Evolutionary conservation across 2,329 filamentous ascomycete genomes (phyloP), one percentile per base, ranked within the genome.

Genomic region (Leptoxyphium fumago): DNA sequence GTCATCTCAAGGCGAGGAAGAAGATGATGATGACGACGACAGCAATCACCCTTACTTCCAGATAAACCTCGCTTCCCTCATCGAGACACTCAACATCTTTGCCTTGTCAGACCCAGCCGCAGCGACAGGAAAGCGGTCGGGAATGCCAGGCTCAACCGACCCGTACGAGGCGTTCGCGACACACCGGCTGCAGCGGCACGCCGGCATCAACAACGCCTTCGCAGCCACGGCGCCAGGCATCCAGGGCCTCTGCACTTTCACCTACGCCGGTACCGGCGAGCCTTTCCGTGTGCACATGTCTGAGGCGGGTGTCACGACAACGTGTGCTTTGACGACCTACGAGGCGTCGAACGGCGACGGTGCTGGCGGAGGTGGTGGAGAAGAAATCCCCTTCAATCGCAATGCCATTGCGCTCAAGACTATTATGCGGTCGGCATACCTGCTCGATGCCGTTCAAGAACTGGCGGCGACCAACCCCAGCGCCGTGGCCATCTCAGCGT

Each of bases 41-140:
- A 48, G 60, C 14, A 59, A 69, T 3, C 71, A 76, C 28, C 80
- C 84, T 7, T 76, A 74, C 42, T 98, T 98, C 59, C 82, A 93
- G 59, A 81, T 96, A 50, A 91, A 87, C 2, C 75, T 98, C 8
- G 73, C 81, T 4, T 84, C 89, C 14, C 74, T 98, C 2, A 76
- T 98, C 43, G 91, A 96, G 65, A 94, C 89, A 0, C 73, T 98
- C 7, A 89, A 95, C 57, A 96, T 98, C 41, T 94, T 98, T 57
- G 86, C 86, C 41, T 76, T 88, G 41, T 67, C 65, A 17, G 67
- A 69, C 46, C 64, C 67, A 7, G 54, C 50, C 45, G 52, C 52
- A 15, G 41, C 51, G 14, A 39, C 50, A 7, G 32, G 32, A 13
- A 57, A 63, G 52, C 48, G 56, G 45, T 45, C 62, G 51, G 51